Evolutionary conservation across 1,139 yeast genomes (phyloP).

Genomic region (Kurtzmaniella quercitrusa): DNA sequence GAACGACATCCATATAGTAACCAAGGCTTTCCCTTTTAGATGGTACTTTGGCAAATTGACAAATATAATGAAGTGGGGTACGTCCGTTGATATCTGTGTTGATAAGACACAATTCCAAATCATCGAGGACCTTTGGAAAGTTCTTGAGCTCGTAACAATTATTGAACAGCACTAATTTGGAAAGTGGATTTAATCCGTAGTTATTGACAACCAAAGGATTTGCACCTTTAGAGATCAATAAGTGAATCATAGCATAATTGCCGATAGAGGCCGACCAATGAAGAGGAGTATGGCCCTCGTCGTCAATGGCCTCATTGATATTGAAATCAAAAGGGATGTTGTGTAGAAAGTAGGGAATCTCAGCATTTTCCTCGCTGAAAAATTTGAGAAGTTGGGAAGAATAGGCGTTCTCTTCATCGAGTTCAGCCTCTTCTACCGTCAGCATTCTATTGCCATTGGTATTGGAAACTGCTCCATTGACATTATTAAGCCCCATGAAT

Average conservation of each 20-base stretch:
- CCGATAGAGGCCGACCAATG: conserved; percentile 99
- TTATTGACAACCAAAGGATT: conserved; percentile 70
- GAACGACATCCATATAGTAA: conserved; percentile 36
- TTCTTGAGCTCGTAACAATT: conserved; percentile 80
- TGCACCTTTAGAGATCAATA: conserved; percentile 70
- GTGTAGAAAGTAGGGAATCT: conserved; percentile 69
- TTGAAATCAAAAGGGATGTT: conserved; percentile 79
- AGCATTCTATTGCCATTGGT: conserved; percentile 1
- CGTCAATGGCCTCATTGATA: conserved; percentile 84
- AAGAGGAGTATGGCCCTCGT: conserved; percentile 92
- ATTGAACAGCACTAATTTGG: conserved; percentile 79
- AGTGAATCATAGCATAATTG: conserved; percentile 63
- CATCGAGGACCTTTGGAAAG: conserved; percentile 66
- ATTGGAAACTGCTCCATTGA: not conserved
- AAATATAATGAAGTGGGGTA: conserved; percentile 69
- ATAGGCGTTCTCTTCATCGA: conserved; percentile 36
- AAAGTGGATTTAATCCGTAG: conserved; percentile 79
- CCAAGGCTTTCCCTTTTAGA: conserved; percentile 44
- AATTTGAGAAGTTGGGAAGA: conserved; percentile 55
- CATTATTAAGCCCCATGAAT: conserved; percentile 4
- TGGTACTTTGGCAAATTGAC: conserved; percentile 54
- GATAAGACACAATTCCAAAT: conserved; percentile 65
- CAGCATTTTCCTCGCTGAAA: conserved; percentile 67
- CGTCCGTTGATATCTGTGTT: conserved; percentile 72
- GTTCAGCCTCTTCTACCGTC: conserved; percentile 3